phyloP scores from a whole-genome alignment of 176 grass and related monocot genomes.

The Oryza meyeriana region DNA sequence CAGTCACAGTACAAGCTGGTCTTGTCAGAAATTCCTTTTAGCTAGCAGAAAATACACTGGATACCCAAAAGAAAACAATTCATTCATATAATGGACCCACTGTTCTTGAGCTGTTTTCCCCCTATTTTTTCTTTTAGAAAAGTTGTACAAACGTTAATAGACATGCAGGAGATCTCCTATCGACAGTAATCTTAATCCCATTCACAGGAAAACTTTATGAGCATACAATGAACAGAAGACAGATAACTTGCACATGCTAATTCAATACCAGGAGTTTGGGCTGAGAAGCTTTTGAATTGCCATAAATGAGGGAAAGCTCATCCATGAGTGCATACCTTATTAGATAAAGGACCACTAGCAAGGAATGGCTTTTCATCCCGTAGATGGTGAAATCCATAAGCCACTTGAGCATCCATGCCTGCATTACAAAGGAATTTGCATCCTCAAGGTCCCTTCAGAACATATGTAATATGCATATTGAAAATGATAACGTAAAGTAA shows the following conservation, averaged over 20 bases:
- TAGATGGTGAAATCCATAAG: conserved; percentile 93
- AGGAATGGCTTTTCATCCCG: conserved; percentile 87
- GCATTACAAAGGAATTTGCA: conserved; percentile 20
- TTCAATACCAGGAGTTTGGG: background rate
- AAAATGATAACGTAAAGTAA: conserved; percentile 13
- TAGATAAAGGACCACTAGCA: conserved; percentile 87
- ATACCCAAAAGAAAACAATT: background rate
- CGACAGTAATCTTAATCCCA: background rate
- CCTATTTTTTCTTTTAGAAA: background rate
- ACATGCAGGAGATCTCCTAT: background rate
- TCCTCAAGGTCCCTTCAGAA: background rate
- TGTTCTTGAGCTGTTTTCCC: background rate
- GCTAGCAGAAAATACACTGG: background rate
- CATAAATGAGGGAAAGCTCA: conserved; percentile 17
- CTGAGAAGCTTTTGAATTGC: background rate
- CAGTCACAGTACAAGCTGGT: background rate
- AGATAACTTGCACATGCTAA: background rate
- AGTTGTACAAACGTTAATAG: background rate
- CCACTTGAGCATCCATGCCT: conserved; percentile 99
- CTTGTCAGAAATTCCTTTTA: background rate
- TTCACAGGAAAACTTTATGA: conserved; percentile 3
- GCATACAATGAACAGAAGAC: background rate
- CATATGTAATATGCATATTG: conserved; percentile 13
- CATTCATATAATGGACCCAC: background rate
- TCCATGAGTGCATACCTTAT: conserved; percentile 66